Evolutionary conservation across 2,329 filamentous ascomycete genomes (phyloP), one percentile per base, ranked within the genome.

Genomic region (Phialophora verrucosa): DNA sequence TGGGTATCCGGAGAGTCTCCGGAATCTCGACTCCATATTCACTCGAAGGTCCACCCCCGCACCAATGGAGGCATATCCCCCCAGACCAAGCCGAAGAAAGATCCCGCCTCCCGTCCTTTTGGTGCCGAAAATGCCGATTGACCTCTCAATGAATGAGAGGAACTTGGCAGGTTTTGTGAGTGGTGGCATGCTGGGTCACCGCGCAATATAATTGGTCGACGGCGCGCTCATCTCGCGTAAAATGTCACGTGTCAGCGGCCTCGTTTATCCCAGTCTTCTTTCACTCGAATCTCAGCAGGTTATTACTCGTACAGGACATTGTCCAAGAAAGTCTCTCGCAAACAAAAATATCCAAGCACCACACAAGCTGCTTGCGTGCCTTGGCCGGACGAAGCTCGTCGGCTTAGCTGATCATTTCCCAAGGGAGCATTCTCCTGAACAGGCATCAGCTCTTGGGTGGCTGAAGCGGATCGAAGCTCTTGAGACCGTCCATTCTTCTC

Each of bases 1-100:
- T 44, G 17, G 25, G 20, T 29, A 12, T 49, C 56, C 56, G 56
- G 56, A 59, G 5, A 59, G 11, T 59, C 56, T 44, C 56, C 56
- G 56, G 56, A 27, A 20, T 6, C 35, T 42, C 35, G 14, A 42
- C 35, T 42, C 2, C 54, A 42, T 14, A 57, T 57, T 17, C 7
- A 7, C 11, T 11, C 10, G 32, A 57, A 20, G 38, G 42, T 31
- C 56, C 56, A 49, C 56, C 56, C 44, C 56, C 38, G 56, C 56
- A 49, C 20, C 20, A 59, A 47, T 31, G 2, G 38, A 27, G 23
- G 12, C 38, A 20, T 23, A 20, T 29, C 42, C 35, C 56, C 32
- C 56, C 32, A 32, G 56, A 47, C 56, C 27, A 59, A 12, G 38
- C 56, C 56, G 8, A 51, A 17, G 17, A 23, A 11, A 3, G 49